Percentiles rank a stretch among this genome's conserved stretches.
Conservation (phyloP, 129 eudicot species). For the Pittosporum tobira region DNA sequence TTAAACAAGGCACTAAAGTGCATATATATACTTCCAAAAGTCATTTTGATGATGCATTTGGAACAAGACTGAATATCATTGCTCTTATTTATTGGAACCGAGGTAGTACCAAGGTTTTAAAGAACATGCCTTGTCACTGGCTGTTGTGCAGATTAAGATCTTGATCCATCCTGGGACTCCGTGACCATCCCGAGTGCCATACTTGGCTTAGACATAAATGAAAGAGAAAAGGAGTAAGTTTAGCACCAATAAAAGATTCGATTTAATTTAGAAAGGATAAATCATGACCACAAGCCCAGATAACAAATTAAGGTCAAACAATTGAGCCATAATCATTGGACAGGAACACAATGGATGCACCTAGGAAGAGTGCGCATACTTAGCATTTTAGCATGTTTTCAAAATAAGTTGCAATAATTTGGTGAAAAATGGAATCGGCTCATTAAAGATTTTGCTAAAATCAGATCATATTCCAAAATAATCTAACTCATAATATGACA, state of each 20-base stretch:
- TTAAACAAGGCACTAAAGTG: too few relatives aligned
- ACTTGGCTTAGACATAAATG: neutral
- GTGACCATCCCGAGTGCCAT: neutral
- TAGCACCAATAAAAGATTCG: neutral
- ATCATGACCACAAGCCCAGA: neutral
- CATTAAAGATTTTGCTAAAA: neutral
- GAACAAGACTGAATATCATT: too few relatives aligned
- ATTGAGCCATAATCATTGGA: neutral
- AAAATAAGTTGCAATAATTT: too few relatives aligned
- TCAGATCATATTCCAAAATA: neutral
- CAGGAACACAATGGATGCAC: neutral
- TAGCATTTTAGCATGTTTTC: neutral
- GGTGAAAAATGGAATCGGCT: neutral
- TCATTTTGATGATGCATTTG: too few relatives aligned
- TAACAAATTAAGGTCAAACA: neutral
- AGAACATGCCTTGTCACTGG: conserved; percentile 3
- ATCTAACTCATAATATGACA: neutral
- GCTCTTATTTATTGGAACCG: too few relatives aligned
- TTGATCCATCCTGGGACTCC: conserved; percentile 5
- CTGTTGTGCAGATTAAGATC: neutral
- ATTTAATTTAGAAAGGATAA: neutral
- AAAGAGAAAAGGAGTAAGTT: neutral
- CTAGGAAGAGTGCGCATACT: neutral
- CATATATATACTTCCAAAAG: too few relatives aligned
- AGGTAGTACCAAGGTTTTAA: neutral